A percentile compares a stretch with the other conserved stretches of the same genome.
Evolutionary conservation across 768 basidiomycete genomes (phyloP).

Genomic region (Mycena maculata): DNA sequence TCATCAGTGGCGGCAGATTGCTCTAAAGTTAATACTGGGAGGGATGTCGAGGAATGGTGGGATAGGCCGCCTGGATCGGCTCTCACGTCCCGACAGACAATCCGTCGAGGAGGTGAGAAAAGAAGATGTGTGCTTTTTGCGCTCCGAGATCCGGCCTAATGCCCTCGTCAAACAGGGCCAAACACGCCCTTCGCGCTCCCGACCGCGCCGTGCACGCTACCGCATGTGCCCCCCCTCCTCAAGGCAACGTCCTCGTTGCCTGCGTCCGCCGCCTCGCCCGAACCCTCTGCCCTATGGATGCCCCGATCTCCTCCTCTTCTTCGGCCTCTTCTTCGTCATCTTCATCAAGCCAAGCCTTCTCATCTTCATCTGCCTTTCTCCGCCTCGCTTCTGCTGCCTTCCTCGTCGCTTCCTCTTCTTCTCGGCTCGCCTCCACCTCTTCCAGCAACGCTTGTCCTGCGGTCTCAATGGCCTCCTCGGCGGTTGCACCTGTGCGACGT

Average conservation of each 20-base stretch:
- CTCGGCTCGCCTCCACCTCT: too few relatives aligned
- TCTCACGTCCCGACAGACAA: too few relatives aligned
- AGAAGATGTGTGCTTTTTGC: too few relatives aligned
- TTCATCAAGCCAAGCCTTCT: not conserved
- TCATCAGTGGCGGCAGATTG: slow-evolving; percentile 8
- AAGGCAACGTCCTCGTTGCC: slow-evolving; percentile 19
- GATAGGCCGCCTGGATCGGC: too few relatives aligned
- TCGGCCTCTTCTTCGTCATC: not conserved
- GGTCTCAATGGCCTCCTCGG: not conserved
- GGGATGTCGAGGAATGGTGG: too few relatives aligned
- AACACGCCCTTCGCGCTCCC: too few relatives aligned
- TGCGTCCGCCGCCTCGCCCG: not conserved
- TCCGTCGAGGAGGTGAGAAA: too few relatives aligned
- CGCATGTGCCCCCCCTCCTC: too few relatives aligned
- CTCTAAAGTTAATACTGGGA: too few relatives aligned
- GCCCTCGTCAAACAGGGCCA: too few relatives aligned
- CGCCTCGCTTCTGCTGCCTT: slow-evolving; percentile 12
- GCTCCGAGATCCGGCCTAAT: too few relatives aligned
- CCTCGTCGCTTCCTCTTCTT: slow-evolving; percentile 38
- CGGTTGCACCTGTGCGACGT: not conserved
- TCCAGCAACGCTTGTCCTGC: not conserved
- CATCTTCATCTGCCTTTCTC: not conserved
- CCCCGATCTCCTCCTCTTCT: not conserved
- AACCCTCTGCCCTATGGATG: not conserved
- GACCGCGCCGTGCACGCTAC: too few relatives aligned